phyloP scores from a whole-genome alignment of 768 basidiomycete species.

The Lanmaoa pseudosensibilis region DNA sequence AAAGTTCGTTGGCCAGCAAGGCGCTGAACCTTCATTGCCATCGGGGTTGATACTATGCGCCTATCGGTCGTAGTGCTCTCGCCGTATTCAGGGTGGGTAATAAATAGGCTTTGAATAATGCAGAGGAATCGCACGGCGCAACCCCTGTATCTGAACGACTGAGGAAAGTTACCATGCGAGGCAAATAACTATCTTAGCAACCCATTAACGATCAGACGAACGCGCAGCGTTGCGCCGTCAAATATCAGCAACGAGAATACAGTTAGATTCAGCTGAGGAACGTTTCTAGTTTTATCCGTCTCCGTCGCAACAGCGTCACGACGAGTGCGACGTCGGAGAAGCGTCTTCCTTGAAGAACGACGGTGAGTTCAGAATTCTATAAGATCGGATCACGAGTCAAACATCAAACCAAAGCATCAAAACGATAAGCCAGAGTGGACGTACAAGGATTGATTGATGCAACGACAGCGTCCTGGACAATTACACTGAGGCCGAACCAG shows the following conservation, averaged over 20 bases:
- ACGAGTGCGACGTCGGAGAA: background rate
- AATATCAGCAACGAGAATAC: constrained; percentile 12
- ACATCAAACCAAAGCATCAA: background rate
- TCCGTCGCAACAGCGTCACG: background rate
- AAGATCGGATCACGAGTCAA: background rate
- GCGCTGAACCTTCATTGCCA: too few relatives aligned
- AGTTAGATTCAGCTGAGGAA: constrained; percentile 7
- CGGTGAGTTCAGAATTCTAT: constrained; percentile 3
- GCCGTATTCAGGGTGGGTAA: background rate
- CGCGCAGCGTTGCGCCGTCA: background rate
- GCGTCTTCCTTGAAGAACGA: background rate
- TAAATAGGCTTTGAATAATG: background rate
- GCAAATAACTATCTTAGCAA: constrained; percentile 13
- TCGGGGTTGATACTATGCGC: too few relatives aligned
- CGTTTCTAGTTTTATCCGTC: constrained; percentile 7
- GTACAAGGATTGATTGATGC: constrained; percentile 16
- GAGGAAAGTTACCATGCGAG: background rate
- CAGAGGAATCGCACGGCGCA: background rate
- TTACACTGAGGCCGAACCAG: constrained; percentile 1
- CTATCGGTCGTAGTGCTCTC: background rate
- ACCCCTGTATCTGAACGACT: background rate
- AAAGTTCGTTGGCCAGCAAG: background rate
- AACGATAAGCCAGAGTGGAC: constrained; percentile 7
- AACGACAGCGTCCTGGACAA: background rate
- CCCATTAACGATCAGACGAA: constrained; percentile 3